These are phyloP conservation scores for Fusarium albidum DNA, from an alignment of 2,329 filamentous ascomycete species.

Conservation along the genomic window DNA sequence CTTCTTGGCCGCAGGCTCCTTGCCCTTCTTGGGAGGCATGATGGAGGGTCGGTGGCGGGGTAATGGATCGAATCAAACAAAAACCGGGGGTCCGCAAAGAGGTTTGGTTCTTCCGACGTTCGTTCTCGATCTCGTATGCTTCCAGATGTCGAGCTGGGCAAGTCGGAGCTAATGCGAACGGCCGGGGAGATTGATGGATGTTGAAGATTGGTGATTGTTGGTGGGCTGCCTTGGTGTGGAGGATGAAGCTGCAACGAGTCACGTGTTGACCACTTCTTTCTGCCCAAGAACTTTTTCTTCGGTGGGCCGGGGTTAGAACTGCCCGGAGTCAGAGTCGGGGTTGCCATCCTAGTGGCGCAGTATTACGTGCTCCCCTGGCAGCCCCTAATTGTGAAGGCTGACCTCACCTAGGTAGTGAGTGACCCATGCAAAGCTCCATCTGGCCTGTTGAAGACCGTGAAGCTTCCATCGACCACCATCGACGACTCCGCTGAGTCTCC, in stretches of 20 bases:
- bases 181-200: slow-evolving; percentile 33
- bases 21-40: slow-evolving; percentile 77
- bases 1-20: slow-evolving; percentile 65
- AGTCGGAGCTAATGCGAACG: slow-evolving; percentile 24
- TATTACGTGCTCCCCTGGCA: slow-evolving; percentile 35
- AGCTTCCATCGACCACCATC: slow-evolving; percentile 23
- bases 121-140: slow-evolving; percentile 4
- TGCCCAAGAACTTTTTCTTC: slow-evolving; percentile 33
- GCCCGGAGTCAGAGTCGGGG: neutral
- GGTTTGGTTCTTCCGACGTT: slow-evolving; percentile 8
- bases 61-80: slow-evolving; percentile 31
- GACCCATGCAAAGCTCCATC: slow-evolving; percentile 37
- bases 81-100: slow-evolving; percentile 10
- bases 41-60: slow-evolving; percentile 50
- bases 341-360: neutral
- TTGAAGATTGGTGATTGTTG: slow-evolving; percentile 39
- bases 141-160: slow-evolving; percentile 20
- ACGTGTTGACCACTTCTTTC: slow-evolving; percentile 31
- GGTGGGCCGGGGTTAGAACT: slow-evolving; percentile 1
- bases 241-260: slow-evolving; percentile 42
- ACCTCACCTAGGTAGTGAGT: slow-evolving; percentile 14
- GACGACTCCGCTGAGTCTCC: slow-evolving; percentile 6
- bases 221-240: slow-evolving; percentile 40
- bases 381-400: slow-evolving; percentile 7
- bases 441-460: slow-evolving; percentile 38